phyloP scores from a whole-genome alignment of 2,329 filamentous ascomycete genomes.

The Leptographium lundbergii region DNA sequence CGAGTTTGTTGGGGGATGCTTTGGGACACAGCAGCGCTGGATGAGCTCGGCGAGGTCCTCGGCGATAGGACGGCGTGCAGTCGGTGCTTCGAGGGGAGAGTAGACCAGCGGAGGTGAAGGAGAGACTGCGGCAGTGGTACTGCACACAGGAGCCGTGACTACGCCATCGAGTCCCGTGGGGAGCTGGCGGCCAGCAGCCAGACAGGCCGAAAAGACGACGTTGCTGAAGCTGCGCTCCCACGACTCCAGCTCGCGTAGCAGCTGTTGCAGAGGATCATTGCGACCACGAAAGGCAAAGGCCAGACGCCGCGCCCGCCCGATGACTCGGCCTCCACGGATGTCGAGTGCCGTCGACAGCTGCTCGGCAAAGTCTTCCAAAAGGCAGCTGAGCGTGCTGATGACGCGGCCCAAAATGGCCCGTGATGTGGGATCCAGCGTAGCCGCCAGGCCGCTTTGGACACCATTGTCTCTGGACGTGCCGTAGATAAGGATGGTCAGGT shows the following conservation, averaged over 20 bases:
- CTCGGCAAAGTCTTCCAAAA: not conserved
- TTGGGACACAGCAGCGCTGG: not conserved
- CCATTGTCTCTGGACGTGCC: not conserved
- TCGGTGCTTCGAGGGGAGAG: not conserved
- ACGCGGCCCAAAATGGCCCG: not conserved
- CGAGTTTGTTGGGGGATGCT: too few species aligned
- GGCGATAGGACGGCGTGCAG: not conserved
- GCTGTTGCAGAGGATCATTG: not conserved
- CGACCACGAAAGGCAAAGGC: not conserved
- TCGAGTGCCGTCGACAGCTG: not conserved
- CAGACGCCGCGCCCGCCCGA: not conserved
- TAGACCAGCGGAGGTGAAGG: not conserved
- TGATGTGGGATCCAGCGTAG: not conserved
- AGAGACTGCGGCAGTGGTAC: not conserved
- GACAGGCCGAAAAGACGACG: not conserved
- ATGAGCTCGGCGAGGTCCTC: not conserved
- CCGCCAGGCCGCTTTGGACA: not conserved
- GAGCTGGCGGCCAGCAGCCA: not conserved
- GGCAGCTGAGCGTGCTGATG: not conserved
- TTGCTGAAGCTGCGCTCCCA: not conserved
- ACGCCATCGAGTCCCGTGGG: not conserved
- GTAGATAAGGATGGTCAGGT: not conserved
- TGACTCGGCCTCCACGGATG: not conserved
- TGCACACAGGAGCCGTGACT: not conserved
- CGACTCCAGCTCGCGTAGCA: not conserved